Base-by-base conservation (phyloP, 371 early-diverging fungal genomes). In the Haplosporangium sp. region DNA sequence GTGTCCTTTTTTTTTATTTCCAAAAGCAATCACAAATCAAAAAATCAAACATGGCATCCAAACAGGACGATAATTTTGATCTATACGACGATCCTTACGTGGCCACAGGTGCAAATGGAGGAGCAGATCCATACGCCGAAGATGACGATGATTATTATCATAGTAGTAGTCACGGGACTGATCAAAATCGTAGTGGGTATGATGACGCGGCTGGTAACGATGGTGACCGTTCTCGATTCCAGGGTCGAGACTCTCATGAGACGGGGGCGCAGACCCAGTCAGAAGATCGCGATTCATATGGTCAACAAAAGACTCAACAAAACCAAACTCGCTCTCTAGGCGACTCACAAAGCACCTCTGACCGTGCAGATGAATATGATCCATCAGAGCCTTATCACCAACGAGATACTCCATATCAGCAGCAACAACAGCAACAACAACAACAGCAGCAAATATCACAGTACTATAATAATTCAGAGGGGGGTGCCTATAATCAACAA, bases 21-120 rank as follows among this genome's bases (percentile, higher is more conserved):
- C 44, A 44, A 45, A 37, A 15, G 53, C 11, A 34, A 55, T 55
- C 55, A 55, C 35, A 55, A 27, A 27, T 27, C 27, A 27, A 27
- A 27, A 27, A 27, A 55, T 55, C 55, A 55, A 55, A 55, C 55
- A 77, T 77, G 77, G 34, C 77, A 55, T 71, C 72, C 38, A 72
- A 69, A 37, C 73, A 77, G 52, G 79, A 78, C 63, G 74, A 78
- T 1, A 71, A 76, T 60, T 78, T 73, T 63, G 79, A 78, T 57
- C 67, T 78, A 13, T 78, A 78, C 68, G 79, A 70, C 67, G 79
- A 78, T 40, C 79, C 74, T 3, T 78, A 78, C 61, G 71, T 56
- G 27, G 67, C 70, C 27, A 63, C 74, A 2, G 73, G 70, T 8
- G 74, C 70, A 3, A 62, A 56, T 17, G 67, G 74, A 38, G 74